Evolutionary conservation across 1,139 yeast genomes (phyloP).

Genomic region (Pichia sp.): DNA sequence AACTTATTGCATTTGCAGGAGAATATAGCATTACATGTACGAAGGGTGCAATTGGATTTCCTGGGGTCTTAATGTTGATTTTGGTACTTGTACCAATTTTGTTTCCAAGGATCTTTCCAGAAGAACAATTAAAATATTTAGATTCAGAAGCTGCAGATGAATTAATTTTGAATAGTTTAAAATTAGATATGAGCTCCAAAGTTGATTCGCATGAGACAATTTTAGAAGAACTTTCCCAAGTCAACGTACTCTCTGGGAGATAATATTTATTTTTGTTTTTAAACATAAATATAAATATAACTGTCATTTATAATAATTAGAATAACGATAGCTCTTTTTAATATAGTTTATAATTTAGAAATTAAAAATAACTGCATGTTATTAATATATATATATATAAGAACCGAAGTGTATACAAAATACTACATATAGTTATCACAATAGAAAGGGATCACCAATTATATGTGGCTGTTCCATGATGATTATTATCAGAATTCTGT

Average conservation of each 20-base stretch:
- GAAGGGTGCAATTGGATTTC: conserved; percentile 91
- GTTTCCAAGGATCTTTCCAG: conserved; percentile 60
- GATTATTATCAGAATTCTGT: not conserved
- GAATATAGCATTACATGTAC: conserved; percentile 86
- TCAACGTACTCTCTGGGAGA: not conserved
- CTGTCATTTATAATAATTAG: not conserved
- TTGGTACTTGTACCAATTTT: conserved; percentile 39
- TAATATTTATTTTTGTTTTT: not conserved
- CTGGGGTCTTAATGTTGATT: conserved; percentile 67
- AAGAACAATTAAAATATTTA: conserved; percentile 50
- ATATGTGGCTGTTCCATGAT: not conserved
- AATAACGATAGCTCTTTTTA: too few species aligned
- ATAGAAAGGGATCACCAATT: not conserved
- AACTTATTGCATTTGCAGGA: conserved; percentile 62
- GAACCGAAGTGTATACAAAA: too few species aligned
- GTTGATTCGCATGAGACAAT: not conserved
- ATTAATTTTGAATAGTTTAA: conserved; percentile 40
- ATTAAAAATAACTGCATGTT: too few species aligned
- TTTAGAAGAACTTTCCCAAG: not conserved
- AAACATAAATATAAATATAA: too few species aligned
- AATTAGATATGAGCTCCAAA: conserved; percentile 7
- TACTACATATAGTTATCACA: too few species aligned
- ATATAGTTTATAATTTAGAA: too few species aligned
- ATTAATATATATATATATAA: too few species aligned
- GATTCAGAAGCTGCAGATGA: conserved; percentile 74